These are phyloP conservation scores for Fusarium hainanense DNA, from an alignment of 2,329 filamentous ascomycete species.

Conservation along the genomic window DNA sequence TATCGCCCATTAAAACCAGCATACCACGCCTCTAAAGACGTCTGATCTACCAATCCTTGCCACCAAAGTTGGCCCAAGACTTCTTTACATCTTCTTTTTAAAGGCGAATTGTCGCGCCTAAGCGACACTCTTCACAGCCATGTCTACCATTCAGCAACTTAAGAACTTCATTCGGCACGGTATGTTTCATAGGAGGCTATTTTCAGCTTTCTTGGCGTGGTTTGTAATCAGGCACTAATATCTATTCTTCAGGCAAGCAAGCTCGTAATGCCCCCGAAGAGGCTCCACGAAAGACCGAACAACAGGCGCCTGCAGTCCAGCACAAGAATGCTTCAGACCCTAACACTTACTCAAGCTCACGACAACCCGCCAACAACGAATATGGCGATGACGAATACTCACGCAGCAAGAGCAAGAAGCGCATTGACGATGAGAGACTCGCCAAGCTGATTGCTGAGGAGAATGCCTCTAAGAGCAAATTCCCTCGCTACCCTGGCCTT, in stretches of 20 bases:
- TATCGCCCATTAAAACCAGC: background rate
- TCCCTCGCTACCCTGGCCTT: conserved; percentile 70
- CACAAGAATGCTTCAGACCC: conserved; percentile 64
- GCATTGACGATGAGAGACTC: conserved; percentile 74
- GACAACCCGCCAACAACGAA: conserved; percentile 64
- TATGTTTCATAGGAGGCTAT: conserved; percentile 50
- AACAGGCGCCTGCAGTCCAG: conserved; percentile 62
- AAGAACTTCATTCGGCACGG: conserved; percentile 98
- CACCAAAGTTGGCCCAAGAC: conserved; percentile 14
- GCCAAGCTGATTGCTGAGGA: conserved; percentile 92
- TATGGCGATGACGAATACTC: conserved; percentile 72
- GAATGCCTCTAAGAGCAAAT: conserved; percentile 83
- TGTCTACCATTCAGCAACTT: conserved; percentile 89
- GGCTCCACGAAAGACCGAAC: conserved; percentile 62
- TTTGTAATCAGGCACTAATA: conserved; percentile 22
- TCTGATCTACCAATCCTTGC: conserved; percentile 9
- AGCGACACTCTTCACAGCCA: conserved; percentile 49
- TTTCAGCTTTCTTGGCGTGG: conserved; percentile 1
- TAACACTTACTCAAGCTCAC: conserved; percentile 48
- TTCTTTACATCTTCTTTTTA: conserved; percentile 5
- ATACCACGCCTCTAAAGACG: background rate
- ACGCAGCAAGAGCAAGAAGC: conserved; percentile 48
- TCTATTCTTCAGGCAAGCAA: conserved; percentile 75
- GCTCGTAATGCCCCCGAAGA: conserved; percentile 73
- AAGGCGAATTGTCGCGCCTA: conserved; percentile 43